A percentile compares a stretch with the other conserved stretches of the same genome.
These are phyloP conservation scores for Talaromyces sp. DNA, from an alignment of 2,329 filamentous ascomycete species.

Conservation along the genomic window DNA sequence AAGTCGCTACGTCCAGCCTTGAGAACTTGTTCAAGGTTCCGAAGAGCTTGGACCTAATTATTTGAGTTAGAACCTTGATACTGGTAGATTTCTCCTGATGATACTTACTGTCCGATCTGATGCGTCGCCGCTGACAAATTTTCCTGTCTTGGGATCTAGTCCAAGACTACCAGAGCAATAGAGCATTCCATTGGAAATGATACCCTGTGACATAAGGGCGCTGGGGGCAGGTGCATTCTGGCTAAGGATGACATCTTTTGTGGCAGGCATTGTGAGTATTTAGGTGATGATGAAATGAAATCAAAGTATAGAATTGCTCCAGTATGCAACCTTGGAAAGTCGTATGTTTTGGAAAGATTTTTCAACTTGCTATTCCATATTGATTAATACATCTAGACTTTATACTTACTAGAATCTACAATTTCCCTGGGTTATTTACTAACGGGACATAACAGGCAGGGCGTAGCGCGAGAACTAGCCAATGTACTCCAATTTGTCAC, in stretches of 20 bases:
- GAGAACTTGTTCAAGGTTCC: conserved; percentile 18
- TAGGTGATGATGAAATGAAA: too few relatives aligned
- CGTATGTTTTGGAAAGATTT: too few relatives aligned
- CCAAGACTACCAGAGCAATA: conserved; percentile 30
- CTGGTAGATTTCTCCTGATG: neutral
- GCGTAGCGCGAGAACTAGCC: too few relatives aligned
- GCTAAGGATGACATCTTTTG: conserved; percentile 4
- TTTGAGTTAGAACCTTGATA: neutral
- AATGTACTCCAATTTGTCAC: too few relatives aligned
- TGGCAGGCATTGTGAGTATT: conserved; percentile 6
- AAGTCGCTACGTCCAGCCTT: conserved; percentile 14
- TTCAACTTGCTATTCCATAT: too few relatives aligned
- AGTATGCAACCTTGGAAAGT: too few relatives aligned
- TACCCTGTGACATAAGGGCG: conserved; percentile 28
- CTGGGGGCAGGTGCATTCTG: conserved; percentile 23
- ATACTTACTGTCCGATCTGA: conserved; percentile 25
- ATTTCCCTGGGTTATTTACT: too few relatives aligned
- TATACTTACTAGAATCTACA: too few relatives aligned
- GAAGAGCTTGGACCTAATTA: conserved; percentile 9
- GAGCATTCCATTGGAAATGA: conserved; percentile 29
- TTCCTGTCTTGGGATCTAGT: conserved; percentile 21
- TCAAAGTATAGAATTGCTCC: too few relatives aligned
- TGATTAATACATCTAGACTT: too few relatives aligned
- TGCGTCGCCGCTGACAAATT: conserved; percentile 26
- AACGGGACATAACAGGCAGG: too few relatives aligned